Percentiles rank a stretch among this genome's conserved stretches.
Conservation (phyloP, 164 flowering plant species). For the Litsea cubeba region DNA sequence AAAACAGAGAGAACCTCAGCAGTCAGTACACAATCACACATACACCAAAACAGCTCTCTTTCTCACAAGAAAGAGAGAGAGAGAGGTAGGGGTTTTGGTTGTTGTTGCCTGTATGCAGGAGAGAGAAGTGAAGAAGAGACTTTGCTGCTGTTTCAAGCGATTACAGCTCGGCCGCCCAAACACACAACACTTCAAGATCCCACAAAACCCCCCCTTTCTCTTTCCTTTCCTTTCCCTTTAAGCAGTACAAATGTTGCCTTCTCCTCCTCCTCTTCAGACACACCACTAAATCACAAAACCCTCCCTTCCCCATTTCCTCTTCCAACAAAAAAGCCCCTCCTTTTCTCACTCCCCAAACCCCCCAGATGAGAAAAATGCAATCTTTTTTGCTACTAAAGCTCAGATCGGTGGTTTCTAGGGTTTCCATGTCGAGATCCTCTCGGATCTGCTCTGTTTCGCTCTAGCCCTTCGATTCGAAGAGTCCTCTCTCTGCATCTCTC, state of each 20-base stretch:
- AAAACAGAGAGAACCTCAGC: neutral
- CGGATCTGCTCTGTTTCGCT: conserved; percentile 10
- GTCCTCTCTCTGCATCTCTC: neutral
- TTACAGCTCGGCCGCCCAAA: neutral
- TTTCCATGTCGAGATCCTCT: neutral
- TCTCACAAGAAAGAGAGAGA: conserved; percentile 1
- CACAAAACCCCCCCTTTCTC: neutral
- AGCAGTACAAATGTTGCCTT: neutral
- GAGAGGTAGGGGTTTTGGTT: neutral
- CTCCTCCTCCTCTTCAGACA: neutral
- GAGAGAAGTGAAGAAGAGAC: no score
- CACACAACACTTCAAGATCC: no score
- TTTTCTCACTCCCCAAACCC: no score
- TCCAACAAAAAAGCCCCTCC: no score
- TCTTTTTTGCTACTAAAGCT: neutral
- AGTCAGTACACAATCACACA: neutral
- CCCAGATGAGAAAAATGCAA: neutral
- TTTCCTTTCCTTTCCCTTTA: conserved; percentile 6
- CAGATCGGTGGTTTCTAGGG: conserved; percentile 6
- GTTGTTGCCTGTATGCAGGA: neutral
- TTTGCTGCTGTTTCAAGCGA: conserved; percentile 12
- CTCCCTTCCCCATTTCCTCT: no score
- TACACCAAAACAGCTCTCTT: neutral
- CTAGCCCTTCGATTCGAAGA: neutral
- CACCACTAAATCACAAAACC: no score